Conservation (phyloP, 2,329 filamentous ascomycete genomes). For the Cordyceps farinosa region DNA sequence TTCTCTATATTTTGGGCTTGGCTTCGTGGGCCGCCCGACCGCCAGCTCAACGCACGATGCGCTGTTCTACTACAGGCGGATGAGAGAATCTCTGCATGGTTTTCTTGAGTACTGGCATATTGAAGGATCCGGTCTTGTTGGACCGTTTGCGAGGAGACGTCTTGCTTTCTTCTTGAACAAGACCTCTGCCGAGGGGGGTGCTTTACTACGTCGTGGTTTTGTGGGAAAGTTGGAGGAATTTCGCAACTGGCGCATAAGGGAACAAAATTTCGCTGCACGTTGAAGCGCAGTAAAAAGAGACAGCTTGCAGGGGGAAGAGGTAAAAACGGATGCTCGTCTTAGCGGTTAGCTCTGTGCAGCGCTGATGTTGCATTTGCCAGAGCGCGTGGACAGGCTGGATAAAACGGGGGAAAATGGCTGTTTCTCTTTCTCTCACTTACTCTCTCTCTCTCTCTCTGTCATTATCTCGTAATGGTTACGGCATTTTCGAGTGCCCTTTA, state of each 20-base stretch:
- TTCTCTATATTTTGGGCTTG: not conserved
- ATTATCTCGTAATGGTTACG: not conserved
- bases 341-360: not conserved
- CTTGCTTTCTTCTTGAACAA: not conserved
- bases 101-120: conserved; percentile 14
- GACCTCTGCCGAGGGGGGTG: not conserved
- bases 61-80: not conserved
- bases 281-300: not conserved
- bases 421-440: not conserved
- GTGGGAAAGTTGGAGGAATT: conserved; percentile 2
- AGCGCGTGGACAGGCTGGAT: not conserved
- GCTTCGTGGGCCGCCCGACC: not conserved
- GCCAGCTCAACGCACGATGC: not conserved
- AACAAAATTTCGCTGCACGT: conserved; percentile 3
- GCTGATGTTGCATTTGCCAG: not conserved
- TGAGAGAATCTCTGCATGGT: not conserved
- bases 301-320: not conserved
- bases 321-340: not conserved
- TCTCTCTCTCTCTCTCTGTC: not conserved
- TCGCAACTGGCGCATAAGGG: conserved; percentile 11
- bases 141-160: not conserved
- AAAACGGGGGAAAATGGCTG: not conserved
- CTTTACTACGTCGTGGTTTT: not conserved
- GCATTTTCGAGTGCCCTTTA: not conserved
- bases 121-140: not conserved